Conservation (phyloP, 2,329 filamentous ascomycete genomes). For the Talaromyces sp. region DNA sequence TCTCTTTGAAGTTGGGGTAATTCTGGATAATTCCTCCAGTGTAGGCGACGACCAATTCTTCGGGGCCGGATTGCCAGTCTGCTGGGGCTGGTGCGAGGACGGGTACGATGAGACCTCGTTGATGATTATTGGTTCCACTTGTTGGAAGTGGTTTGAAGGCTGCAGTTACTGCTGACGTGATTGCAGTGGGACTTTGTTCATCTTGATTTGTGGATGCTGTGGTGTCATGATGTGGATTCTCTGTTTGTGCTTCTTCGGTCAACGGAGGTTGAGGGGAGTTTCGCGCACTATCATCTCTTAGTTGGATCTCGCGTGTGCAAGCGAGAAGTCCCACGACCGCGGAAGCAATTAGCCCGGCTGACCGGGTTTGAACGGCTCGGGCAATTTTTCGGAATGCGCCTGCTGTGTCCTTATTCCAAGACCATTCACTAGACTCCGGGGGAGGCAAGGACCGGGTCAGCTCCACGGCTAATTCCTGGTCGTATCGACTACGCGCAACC, state of each 20-base stretch:
- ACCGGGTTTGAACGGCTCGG: slow-evolving; percentile 64
- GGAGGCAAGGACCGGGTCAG: slow-evolving; percentile 51
- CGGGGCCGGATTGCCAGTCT: slow-evolving; percentile 42
- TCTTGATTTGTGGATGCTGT: slow-evolving; percentile 11
- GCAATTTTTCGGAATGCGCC: slow-evolving; percentile 61
- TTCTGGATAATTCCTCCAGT: slow-evolving; percentile 76
- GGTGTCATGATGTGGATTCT: neutral
- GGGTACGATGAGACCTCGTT: slow-evolving; percentile 31
- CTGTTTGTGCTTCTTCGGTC: slow-evolving; percentile 23
- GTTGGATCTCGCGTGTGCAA: slow-evolving; percentile 61
- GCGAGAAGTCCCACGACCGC: slow-evolving; percentile 65
- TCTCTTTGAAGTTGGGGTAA: slow-evolving; percentile 66
- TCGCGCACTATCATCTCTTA: slow-evolving; percentile 36
- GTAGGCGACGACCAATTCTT: slow-evolving; percentile 70
- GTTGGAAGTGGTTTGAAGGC: slow-evolving; percentile 8
- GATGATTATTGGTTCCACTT: neutral
- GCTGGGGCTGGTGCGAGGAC: slow-evolving; percentile 31
- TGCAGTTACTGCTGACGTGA: neutral
- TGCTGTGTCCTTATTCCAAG: slow-evolving; percentile 60
- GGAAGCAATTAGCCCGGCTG: slow-evolving; percentile 68
- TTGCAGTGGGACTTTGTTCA: slow-evolving; percentile 15
- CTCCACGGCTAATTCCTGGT: slow-evolving; percentile 44
- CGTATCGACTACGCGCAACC: slow-evolving; percentile 51
- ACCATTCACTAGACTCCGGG: slow-evolving; percentile 46
- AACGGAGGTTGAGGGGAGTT: slow-evolving; percentile 31